A percentile compares a stretch with the other conserved stretches of the same genome.
These are phyloP conservation scores for Linnemannia zychae DNA, from an alignment of 192 early-diverging fungal genomes.

Conservation along the genomic window DNA sequence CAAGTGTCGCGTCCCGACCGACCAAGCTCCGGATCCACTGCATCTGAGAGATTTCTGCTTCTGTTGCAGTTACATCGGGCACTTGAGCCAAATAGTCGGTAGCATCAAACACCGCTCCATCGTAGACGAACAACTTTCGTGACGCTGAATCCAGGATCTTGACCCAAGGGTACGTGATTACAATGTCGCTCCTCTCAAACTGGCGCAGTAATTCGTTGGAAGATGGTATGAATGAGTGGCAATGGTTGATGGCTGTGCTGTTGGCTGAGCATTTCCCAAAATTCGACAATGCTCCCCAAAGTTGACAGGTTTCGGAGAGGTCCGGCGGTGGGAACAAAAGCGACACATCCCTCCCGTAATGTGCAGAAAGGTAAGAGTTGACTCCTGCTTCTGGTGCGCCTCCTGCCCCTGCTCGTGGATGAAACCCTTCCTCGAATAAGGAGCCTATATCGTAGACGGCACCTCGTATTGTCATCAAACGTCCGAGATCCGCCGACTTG, in stretches of 20 bases:
- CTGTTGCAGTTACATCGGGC: background rate
- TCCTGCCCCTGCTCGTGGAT: background rate
- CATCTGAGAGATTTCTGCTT: slow-evolving; percentile 19
- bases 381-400: background rate
- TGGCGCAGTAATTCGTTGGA: background rate
- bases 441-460: slow-evolving; percentile 15
- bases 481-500: background rate
- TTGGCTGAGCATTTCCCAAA: slow-evolving; percentile 25
- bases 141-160: background rate
- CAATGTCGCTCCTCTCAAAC: slow-evolving; percentile 8
- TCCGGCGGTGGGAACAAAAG: slow-evolving; percentile 16
- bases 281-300: slow-evolving; percentile 19
- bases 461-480: slow-evolving; percentile 18
- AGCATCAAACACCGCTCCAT: slow-evolving; percentile 31
- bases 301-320: background rate
- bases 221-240: slow-evolving; percentile 12
- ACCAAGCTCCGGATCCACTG: slow-evolving; percentile 30
- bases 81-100: slow-evolving; percentile 36
- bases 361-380: slow-evolving; percentile 2
- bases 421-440: slow-evolving; percentile 2
- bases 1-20: slow-evolving; percentile 30
- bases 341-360: slow-evolving; percentile 18
- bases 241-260: slow-evolving; percentile 11
- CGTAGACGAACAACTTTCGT: slow-evolving; percentile 18
- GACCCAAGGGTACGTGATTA: slow-evolving; percentile 12